These are phyloP conservation scores for Suaeda aralocaspica DNA, from an alignment of 148 eudicot species.

Conservation along the genomic window DNA sequence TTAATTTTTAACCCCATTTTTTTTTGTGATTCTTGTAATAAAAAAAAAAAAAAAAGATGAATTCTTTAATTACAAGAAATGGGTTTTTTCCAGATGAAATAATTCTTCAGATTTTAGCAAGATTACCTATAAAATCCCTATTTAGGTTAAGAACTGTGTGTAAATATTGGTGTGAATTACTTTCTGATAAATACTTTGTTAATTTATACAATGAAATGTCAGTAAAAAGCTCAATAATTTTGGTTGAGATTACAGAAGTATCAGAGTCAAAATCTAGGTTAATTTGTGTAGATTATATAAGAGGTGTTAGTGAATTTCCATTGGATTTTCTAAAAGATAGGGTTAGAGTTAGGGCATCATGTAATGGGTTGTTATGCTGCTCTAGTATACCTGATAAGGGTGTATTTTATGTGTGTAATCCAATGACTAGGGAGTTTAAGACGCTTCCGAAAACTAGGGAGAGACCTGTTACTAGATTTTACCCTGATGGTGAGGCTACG, in stretches of 20 bases:
- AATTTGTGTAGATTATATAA: conserved; percentile 61
- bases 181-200: conserved; percentile 58
- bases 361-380: conserved; percentile 90
- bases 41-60: too few species aligned
- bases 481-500: conserved; percentile 83
- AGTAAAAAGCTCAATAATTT: conserved; percentile 47
- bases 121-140: conserved; percentile 70
- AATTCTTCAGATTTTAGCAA: conserved; percentile 60
- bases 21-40: neutral
- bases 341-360: conserved; percentile 81
- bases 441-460: conserved; percentile 69
- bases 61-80: conserved; percentile 31
- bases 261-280: conserved; percentile 55
- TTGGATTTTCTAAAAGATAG: conserved; percentile 72
- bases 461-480: conserved; percentile 73
- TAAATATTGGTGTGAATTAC: conserved; percentile 56
- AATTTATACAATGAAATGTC: conserved; percentile 51
- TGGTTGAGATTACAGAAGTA: conserved; percentile 65
- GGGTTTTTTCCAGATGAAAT: conserved; percentile 82
- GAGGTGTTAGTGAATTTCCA: conserved; percentile 66
- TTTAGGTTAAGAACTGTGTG: conserved; percentile 64
- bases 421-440: conserved; percentile 64
- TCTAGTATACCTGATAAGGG: conserved; percentile 87
- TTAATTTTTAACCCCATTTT: neutral
- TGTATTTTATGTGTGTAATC: conserved; percentile 89